These are phyloP conservation scores for Grosmannia clavigera DNA, from an alignment of 2,329 filamentous ascomycete genomes.

Conservation along the genomic window DNA sequence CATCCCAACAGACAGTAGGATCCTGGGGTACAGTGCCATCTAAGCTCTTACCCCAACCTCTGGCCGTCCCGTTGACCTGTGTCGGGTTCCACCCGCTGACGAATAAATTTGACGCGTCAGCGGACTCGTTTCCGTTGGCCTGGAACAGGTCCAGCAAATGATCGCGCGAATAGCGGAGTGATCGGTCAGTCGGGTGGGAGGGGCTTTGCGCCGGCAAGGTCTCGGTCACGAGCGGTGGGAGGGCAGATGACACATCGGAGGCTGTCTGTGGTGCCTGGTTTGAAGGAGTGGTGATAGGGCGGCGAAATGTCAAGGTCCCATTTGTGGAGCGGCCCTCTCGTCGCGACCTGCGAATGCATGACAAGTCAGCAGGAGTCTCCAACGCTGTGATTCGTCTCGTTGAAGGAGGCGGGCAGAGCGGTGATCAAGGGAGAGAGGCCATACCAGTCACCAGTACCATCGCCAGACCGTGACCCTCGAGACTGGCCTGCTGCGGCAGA, in stretches of 20 bases:
- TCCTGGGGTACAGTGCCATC: constrained; percentile 66
- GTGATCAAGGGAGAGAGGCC: background rate
- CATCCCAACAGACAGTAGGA: constrained; percentile 88
- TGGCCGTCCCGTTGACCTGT: constrained; percentile 50
- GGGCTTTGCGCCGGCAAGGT: constrained; percentile 19
- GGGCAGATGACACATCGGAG: constrained; percentile 7
- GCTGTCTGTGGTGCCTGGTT: constrained; percentile 16
- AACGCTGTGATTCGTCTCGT: background rate
- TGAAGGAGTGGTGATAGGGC: constrained; percentile 46
- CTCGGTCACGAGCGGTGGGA: constrained; percentile 16
- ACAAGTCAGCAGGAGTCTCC: constrained; percentile 1
- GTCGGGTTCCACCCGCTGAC: constrained; percentile 70
- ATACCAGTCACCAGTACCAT: constrained; percentile 10
- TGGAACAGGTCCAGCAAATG: constrained; percentile 66
- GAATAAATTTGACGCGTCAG: constrained; percentile 56
- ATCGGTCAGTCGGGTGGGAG: constrained; percentile 30
- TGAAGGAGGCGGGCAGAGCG: background rate
- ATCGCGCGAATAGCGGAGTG: constrained; percentile 63
- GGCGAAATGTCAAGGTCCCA: constrained; percentile 52
- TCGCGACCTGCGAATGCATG: constrained; percentile 37
- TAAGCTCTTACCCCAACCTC: constrained; percentile 65
- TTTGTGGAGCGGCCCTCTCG: constrained; percentile 46
- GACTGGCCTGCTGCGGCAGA: constrained; percentile 70
- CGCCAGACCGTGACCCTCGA: constrained; percentile 43
- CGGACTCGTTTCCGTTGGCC: constrained; percentile 25